A percentile compares a stretch with the other conserved stretches of the same genome.
These are phyloP conservation scores for Silene vulgaris DNA, from an alignment of 179 eudicot genomes.

Conservation along the genomic window DNA sequence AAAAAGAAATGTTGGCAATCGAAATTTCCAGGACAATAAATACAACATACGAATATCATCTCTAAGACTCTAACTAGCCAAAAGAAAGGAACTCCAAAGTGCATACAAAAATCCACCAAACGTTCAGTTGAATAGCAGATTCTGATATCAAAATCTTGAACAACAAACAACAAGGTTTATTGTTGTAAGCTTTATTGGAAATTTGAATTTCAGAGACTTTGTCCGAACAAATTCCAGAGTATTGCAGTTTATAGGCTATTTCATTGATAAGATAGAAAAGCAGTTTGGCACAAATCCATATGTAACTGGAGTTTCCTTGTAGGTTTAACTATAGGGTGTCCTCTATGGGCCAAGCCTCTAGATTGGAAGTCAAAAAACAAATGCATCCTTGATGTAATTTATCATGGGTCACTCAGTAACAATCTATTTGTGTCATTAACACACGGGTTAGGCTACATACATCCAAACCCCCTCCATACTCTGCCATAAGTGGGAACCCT, in stretches of 20 bases:
- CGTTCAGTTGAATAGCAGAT: background rate
- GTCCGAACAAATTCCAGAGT: background rate
- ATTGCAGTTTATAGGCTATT: background rate
- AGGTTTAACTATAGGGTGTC: background rate
- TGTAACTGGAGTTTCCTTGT: background rate
- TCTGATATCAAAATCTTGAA: background rate
- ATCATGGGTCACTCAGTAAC: too few species aligned
- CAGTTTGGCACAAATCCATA: background rate
- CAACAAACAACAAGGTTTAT: background rate
- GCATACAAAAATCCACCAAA: background rate
- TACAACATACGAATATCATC: slow-evolving; percentile 5
- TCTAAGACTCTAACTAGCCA: background rate
- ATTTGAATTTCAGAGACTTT: background rate
- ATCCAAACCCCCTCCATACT: too few species aligned
- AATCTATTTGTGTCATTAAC: too few species aligned
- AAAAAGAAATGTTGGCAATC: background rate
- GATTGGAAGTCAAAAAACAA: background rate
- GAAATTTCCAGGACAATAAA: slow-evolving; percentile 8
- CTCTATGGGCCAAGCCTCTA: background rate
- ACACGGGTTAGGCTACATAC: too few species aligned
- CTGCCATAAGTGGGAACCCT: too few species aligned
- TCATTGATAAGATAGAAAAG: background rate
- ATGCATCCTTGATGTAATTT: background rate
- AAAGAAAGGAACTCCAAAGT: background rate
- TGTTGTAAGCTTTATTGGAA: background rate